Evolutionary conservation across 306 rosid genomes (phyloP), one percentile per base, ranked within the genome.

Genomic region (Dalbergia oliveri): DNA sequence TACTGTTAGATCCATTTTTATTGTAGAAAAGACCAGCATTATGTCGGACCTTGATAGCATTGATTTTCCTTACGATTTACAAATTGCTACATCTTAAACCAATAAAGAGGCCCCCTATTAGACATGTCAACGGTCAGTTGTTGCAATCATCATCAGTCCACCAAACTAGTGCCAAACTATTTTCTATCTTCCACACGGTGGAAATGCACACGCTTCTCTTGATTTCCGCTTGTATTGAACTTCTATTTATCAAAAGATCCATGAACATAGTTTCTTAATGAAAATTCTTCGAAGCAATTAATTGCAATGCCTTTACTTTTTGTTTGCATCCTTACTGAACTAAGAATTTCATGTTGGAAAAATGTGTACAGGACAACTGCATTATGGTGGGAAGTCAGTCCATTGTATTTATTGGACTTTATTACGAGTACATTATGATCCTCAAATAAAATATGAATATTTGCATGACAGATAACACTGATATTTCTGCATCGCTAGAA

Each of bases 1-100:
- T 82, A 79, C 70, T 81, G 75, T 60, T 84, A 79, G 87, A 79
- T 88, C 84, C 85, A 79, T 75, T 86, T 76, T 87, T 84, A 75
- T 64, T 76, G 69, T 81, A 77, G 83, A 84, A 75, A 80, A 66
- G 56, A 19, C 60, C 72, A 72, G 66, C 65, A 75, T 83, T 83
- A 81, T 87, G 86, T 84, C 61, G 75, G 71, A 59, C 67, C 41
- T 77, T 82, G 78, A 65, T 79, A 80, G 76, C 34, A 80, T 76
- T 85, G 44, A 67, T 78, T 75, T 67, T 77, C 63, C 66, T 70
- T 34, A 31, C 62, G 65, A 44, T 61, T 82, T 84, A 79, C 53
- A 77, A 84, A 82, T 76, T 44, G 61, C 62, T 71, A 60, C 31
- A 70, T 21, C 72, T 78, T 79, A 74, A 72, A 75, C 63, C 34